Evolutionary conservation across 148 eudicot genomes (phyloP), one percentile per base, ranked within the genome.

Genomic region (Rhododendron molle): DNA sequence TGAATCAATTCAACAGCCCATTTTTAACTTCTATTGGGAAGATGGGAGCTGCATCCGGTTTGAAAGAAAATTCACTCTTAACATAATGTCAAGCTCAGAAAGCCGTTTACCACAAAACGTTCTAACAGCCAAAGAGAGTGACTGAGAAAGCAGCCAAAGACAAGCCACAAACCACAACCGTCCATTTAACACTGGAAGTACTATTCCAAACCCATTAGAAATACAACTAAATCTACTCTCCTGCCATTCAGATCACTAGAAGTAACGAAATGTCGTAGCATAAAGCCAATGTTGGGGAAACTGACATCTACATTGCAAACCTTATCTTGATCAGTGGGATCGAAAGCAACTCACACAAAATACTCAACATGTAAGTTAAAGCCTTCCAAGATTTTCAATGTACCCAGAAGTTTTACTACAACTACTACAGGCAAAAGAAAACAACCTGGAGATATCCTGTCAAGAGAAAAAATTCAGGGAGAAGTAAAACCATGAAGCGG

Each of bases 91-190:
- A 62, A 65, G 20, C 76, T 26, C 13, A 47, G 14, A 56, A 71
- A 72, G 30, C 44, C 44, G 34, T 47, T 72, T 72, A 81, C 32
- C 83, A 81, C 28, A 81, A 28, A 56, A 69, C 3, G 4, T 38
- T 81, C 83, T 20, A 23, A 32, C 62, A 21, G 5, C 18, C 16
- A 44, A 71, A 30, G 34, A 23, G 40, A 50, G 28, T 40, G 50
- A 44, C 60, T 71, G 85, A 21, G 32, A 82, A 60, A 62, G 38
- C 72, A n/a, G 83, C 50, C 32, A 78, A 26, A 56, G 21, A 81
- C 60, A 56, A 30, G 62, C 74, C n/a, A 80, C 11, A 20, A 28
- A 7, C 67, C 58, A 58, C 73, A 81, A 16, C 73, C 23, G 10
- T 49, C 78, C 65, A 71, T 28, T 49, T 13, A 65, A 44, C 73